A percentile compares a stretch with the other conserved stretches of the same genome.
phyloP scores from a whole-genome alignment of 73 alveolate genomes.

The Blepharisma japonicum region DNA sequence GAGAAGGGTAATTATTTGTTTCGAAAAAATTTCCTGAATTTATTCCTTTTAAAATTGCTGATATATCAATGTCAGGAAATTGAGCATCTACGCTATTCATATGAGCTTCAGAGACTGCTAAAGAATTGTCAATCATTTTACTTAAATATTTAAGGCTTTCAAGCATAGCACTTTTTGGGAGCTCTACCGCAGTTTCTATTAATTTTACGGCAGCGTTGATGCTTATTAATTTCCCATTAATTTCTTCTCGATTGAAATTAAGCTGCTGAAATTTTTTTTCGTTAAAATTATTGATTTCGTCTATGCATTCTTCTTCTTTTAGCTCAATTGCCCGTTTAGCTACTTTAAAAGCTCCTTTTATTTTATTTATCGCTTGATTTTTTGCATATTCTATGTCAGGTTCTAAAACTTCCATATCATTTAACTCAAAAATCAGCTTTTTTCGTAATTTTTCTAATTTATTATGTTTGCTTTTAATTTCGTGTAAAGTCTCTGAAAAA shows the following conservation, averaged over 20 bases:
- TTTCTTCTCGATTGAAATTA: not conserved
- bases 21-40: not conserved
- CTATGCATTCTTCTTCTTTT: not conserved
- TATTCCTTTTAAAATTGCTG: not conserved
- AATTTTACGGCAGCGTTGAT: not conserved
- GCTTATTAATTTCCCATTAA: not conserved
- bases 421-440: not conserved
- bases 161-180: slow-evolving; percentile 6
- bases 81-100: not conserved
- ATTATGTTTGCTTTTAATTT: not conserved
- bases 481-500: not conserved
- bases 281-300: not conserved
- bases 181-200: not conserved
- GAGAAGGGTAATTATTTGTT: not conserved
- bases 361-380: not conserved
- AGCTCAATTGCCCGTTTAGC: not conserved
- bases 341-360: not conserved
- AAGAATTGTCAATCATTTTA: not conserved
- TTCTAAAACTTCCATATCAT: not conserved
- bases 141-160: slow-evolving; percentile 7
- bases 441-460: not conserved
- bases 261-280: not conserved
- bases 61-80: not conserved
- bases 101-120: not conserved
- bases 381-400: not conserved